These are phyloP conservation scores for Teratosphaeria destructans DNA, from an alignment of 2,329 filamentous ascomycete species.

Conservation along the genomic window DNA sequence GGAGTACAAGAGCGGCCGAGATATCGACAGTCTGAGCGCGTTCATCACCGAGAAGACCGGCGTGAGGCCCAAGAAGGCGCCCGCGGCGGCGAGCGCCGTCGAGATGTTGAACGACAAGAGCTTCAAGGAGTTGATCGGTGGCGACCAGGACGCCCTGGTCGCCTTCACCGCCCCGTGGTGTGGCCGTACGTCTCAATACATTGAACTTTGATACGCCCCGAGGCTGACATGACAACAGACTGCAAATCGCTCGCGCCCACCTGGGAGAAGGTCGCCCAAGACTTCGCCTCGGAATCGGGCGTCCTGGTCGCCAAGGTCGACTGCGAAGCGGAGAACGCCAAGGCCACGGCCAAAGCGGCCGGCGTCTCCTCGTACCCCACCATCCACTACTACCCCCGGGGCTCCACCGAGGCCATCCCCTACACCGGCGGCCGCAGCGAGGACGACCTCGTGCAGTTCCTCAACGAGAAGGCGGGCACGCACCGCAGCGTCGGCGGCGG, in stretches of 20 bases:
- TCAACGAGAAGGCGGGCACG: conserved; percentile 84
- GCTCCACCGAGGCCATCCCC: conserved; percentile 57
- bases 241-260: conserved; percentile 88
- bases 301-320: conserved; percentile 93
- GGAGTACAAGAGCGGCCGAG: conserved; percentile 79
- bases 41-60: conserved; percentile 86
- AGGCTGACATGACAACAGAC: conserved; percentile 46
- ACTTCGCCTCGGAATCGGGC: conserved; percentile 65
- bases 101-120: conserved; percentile 68
- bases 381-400: conserved; percentile 93
- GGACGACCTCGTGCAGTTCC: conserved; percentile 62
- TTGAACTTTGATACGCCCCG: not conserved
- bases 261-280: conserved; percentile 78
- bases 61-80: conserved; percentile 65
- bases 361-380: conserved; percentile 84
- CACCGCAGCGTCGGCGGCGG: conserved; percentile 73
- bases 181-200: conserved; percentile 61
- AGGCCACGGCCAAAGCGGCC: conserved; percentile 63
- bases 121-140: conserved; percentile 68
- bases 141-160: conserved; percentile 82
- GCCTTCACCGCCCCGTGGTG: conserved; percentile 98
- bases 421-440: conserved; percentile 73
- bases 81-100: conserved; percentile 62
- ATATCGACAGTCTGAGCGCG: conserved; percentile 69
- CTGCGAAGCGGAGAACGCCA: conserved; percentile 77